Base-by-base conservation (phyloP, 202 grass and related monocot genomes). In the Elaeis oleifera region DNA sequence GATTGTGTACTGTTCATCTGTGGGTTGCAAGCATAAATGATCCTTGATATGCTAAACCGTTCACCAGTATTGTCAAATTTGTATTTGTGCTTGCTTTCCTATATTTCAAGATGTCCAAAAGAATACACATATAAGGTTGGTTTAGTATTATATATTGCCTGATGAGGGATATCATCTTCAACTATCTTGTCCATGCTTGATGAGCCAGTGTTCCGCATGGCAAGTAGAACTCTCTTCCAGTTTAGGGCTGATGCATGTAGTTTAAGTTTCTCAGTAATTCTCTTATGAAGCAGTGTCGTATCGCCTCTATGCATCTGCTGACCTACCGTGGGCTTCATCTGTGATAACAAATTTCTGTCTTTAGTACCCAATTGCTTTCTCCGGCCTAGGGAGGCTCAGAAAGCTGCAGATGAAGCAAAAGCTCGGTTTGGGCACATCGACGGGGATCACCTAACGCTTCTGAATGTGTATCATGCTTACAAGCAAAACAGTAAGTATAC, bases 391-490 rank as follows among this genome's bases (percentile, higher is more conserved):
- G 69, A 71, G 58, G 15, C 39, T 49, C 69, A 51, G 39, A 18
- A 71, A 51, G 48, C 56, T 49, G 88, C 88, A 71, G 92, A 97
- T 60, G 92, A 97, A 74, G 84, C 88, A 25, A 97, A 97, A 64
- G 81, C 92, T 88, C 81, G 82, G 58, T 97, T 97, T 49, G 79
- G 92, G 49, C 92, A 97, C 70, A 76, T 77, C 53, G 87, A 97
- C 28, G 88, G 92, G 79, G 92, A 97, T 59, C 88, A 97, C 69
- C 79, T 97, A 28, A 97, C 88, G 5, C 81, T 97, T 79, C 31
- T 89, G 56, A 91, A 97, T 1, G 88, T 97, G 20, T 97, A 91
- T 67, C 84, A 91, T 54, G 84, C 92, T 32, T 97, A 97, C 88
- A 97, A 97, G 67, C 92, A 97, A 70, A 97, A 84, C 58, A 79